Evolutionary conservation across 306 rosid species (phyloP), one percentile per base, ranked within the genome.

Genomic region (Pyrus betulifolia): DNA sequence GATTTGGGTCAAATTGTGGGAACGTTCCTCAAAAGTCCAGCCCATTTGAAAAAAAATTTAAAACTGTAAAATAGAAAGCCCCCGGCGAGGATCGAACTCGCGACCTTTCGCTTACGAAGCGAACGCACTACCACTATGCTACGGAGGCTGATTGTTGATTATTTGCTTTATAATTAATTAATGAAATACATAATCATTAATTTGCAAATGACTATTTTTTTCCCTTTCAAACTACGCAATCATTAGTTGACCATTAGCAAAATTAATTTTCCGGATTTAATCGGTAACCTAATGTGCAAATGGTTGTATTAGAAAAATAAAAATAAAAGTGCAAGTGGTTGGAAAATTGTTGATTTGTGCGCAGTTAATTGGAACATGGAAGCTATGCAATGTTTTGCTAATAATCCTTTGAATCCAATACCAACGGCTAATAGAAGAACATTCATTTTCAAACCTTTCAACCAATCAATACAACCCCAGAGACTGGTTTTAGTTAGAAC

Each of bases 91-190:
- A 91, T 91, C 93, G 96, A 91, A 91, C 96, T 87, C 96, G 88
- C 93, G 91, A 91, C 96, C 96, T 91, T 91, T 91, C 96, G 91
- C 96, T 91, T 91, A 91, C 96, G 96, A 91, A 91, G 96, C 92
- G 93, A 91, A 91, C 96, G 96, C 96, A 91, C 93, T 91, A 91
- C 96, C 96, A 91, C 96, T 91, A 91, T 91, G 96, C 96, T 91
- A 91, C 93, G 91, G 91, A 91, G 96, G 96, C 96, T 18, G 18
- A 10, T 5, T 79, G 64, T 8, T 60, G 46, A 0, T 6, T 0
- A 0, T 6, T 0, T 7, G 0, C n/a, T 14, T 25, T 15, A 9
- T 5, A 62, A 13, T 0, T 0, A 5, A 15, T 27, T 27, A 28
- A 6, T 12, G 4, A 0, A 3, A 27, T 13, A 25, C 9, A 14